Evolutionary conservation across 768 basidiomycete genomes (phyloP).

Genomic region (Russula lepida): DNA sequence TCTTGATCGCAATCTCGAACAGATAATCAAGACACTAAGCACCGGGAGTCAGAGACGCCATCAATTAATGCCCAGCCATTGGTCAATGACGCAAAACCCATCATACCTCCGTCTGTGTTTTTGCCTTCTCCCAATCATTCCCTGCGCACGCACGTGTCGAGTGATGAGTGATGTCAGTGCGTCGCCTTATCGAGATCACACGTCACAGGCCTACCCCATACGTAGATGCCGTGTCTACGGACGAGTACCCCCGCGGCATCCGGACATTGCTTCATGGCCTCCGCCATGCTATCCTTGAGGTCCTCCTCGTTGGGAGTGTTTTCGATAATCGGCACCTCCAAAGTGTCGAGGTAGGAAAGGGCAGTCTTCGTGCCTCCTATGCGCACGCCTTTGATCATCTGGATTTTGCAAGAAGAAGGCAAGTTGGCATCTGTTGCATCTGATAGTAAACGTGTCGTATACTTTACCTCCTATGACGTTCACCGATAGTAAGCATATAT

Average conservation of each 20-base stretch:
- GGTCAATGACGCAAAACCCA: background rate
- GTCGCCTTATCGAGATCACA: slow-evolving; percentile 9
- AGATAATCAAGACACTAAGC: slow-evolving; percentile 82
- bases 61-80: background rate
- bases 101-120: slow-evolving; percentile 73
- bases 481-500: background rate
- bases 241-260: slow-evolving; percentile 73
- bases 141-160: slow-evolving; percentile 28
- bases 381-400: slow-evolving; percentile 92
- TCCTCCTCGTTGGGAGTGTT: slow-evolving; percentile 90
- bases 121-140: slow-evolving; percentile 78
- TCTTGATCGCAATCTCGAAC: slow-evolving; percentile 81
- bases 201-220: slow-evolving; percentile 69
- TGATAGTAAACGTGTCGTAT: background rate
- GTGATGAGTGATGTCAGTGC: background rate
- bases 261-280: slow-evolving; percentile 72
- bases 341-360: slow-evolving; percentile 76
- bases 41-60: background rate
- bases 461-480: background rate
- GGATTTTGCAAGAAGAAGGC: background rate
- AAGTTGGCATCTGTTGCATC: background rate
- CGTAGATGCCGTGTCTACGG: slow-evolving; percentile 72
- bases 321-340: slow-evolving; percentile 81
- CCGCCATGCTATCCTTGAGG: slow-evolving; percentile 80
- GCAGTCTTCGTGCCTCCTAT: slow-evolving; percentile 67